Percentiles rank a stretch among this genome's conserved stretches.
These are phyloP conservation scores for Saccharum spontaneum DNA, from an alignment of 176 grass and related monocot genomes.

Conservation along the genomic window DNA sequence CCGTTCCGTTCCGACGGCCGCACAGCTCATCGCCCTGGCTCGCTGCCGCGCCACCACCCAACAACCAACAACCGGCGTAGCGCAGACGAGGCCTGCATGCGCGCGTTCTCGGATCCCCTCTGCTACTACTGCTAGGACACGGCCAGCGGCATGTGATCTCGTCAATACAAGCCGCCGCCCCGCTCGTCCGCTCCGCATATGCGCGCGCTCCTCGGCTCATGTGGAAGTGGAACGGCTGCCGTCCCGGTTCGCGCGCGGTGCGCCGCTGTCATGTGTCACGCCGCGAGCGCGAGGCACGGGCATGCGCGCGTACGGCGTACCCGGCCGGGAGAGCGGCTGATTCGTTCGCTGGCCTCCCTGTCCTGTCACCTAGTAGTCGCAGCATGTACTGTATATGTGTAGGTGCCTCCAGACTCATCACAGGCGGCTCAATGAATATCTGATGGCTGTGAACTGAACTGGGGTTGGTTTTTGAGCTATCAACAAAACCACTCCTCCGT, in stretches of 20 bases:
- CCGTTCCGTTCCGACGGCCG: not conserved
- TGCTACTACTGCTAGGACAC: not conserved
- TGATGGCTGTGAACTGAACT: not conserved
- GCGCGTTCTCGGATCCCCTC: constrained; percentile 24
- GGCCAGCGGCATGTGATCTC: constrained; percentile 32
- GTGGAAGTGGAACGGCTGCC: not conserved
- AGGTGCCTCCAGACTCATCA: too few relatives aligned
- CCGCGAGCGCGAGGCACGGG: not conserved
- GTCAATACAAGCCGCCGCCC: not conserved
- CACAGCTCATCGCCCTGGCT: constrained; percentile 34
- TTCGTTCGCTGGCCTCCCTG: not conserved
- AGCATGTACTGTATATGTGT: not conserved
- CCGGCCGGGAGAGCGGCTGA: not conserved
- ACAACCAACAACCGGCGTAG: constrained; percentile 34
- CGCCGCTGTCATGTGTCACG: constrained; percentile 7
- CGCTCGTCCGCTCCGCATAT: not conserved
- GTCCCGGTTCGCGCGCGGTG: not conserved
- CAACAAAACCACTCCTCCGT: not conserved
- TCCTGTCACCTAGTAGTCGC: not conserved
- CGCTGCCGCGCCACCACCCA: constrained; percentile 50
- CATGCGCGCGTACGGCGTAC: not conserved
- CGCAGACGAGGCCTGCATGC: not conserved
- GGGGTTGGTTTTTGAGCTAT: not conserved
- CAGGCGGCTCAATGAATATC: too few relatives aligned
- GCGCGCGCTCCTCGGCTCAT: constrained; percentile 4